Evolutionary conservation across 306 rosid genomes (phyloP), one percentile per base, ranked within the genome.

Genomic region (Acacia melanoxylon): DNA sequence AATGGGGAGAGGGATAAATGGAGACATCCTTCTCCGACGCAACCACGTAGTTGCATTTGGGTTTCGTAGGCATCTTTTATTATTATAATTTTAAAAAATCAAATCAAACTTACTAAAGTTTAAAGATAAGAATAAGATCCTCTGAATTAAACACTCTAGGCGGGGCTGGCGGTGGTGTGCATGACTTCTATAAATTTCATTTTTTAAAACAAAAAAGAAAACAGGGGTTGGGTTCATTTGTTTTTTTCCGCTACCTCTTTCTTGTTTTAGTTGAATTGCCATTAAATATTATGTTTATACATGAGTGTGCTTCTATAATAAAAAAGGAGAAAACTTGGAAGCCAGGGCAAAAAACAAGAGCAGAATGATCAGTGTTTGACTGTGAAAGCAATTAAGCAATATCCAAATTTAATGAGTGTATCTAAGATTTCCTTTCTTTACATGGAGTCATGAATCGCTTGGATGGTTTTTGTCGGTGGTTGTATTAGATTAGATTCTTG

Each of bases 381-480:
- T 16, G 16, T 9, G 4, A 29, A 73, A 9, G 27, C 77, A n/a
- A 73, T 19, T 8, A 73, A 10, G 27, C 77, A 13, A 73, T 31
- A 19, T 14, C 68, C 69, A 13, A n/a, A 4, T 37, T 56, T n/a
- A n/a, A 54, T 12, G 68, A 37, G 12, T 54, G 68, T 51, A 33
- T 52, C 67, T 20, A 22, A 74, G 14, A 54, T 25, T 46, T 46
- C 27, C 13, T 74, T 52, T 52, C 41, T 72, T 72, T 74, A 20
- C 0, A 9, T 52, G 7, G 2, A 33, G 44, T 35, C 81, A 72
- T 54, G 24, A n/a, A 49, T 67, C 33, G 71, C 56, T 78, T 79
- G 63, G 10, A 63, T 68, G 81, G 56, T 35, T 68, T 83, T 75
- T 77, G 84, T 66, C 45, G 61, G 81, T 77, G 86, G 77, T 77